Percentiles rank a stretch among this genome's conserved stretches.
Evolutionary conservation across 1,284 basidiomycete genomes (phyloP).

Genomic region (Boletus smithii): DNA sequence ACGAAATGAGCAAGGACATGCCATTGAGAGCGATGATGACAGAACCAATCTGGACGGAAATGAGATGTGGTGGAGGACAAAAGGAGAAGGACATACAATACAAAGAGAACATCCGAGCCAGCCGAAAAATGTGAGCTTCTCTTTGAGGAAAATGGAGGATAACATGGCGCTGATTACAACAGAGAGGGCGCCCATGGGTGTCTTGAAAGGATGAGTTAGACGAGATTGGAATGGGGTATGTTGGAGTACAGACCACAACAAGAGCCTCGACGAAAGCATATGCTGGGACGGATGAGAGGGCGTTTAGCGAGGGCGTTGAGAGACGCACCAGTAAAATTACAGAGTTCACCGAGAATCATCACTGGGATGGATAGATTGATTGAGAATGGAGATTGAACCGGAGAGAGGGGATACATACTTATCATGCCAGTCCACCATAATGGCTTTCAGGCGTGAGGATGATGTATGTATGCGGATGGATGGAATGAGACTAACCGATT

Average conservation of each 20-base stretch:
- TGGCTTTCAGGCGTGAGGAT: constrained; percentile 37
- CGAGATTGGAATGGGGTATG: constrained; percentile 3
- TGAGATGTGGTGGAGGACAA: constrained; percentile 3
- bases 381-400: constrained; percentile 2
- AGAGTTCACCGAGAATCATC: constrained; percentile 79
- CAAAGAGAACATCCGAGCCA: constrained; percentile 92
- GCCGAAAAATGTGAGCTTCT: constrained; percentile 88
- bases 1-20: constrained; percentile 20
- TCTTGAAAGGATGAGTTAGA: constrained; percentile 42
- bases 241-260: constrained; percentile 62
- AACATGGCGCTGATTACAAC: constrained; percentile 95
- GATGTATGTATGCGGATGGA: constrained; percentile 10
- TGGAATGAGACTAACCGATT: constrained; percentile 57
- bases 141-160: constrained; percentile 91
- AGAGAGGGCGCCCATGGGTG: constrained; percentile 94
- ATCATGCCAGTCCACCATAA: constrained; percentile 89
- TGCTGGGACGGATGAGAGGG: constrained; percentile 42
- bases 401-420: constrained; percentile 37
- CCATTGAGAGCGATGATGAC: constrained; percentile 81
- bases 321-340: constrained; percentile 75
- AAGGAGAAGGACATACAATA: constrained; percentile 49
- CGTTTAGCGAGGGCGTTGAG: constrained; percentile 20
- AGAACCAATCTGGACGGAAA: constrained; percentile 66
- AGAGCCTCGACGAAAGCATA: constrained; percentile 91
- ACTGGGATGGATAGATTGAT: constrained; percentile 39